Evolutionary conservation across 495 filamentous ascomycete species (phyloP).

Genomic region (Trichoderma asperelloides): DNA sequence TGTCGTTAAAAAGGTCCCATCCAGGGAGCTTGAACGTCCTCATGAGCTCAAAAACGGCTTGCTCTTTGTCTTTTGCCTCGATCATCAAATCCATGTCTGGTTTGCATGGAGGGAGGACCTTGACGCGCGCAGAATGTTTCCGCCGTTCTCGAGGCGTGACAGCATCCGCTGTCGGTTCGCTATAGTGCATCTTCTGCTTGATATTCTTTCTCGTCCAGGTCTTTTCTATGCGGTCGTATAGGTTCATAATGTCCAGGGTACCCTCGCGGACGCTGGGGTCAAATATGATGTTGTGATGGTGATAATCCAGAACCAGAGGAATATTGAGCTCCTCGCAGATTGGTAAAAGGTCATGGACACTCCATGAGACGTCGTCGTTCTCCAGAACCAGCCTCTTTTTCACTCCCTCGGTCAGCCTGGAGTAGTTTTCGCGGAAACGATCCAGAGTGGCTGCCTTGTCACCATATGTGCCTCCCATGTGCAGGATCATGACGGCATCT

Average conservation of each 20-base stretch:
- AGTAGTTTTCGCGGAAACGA: slow-evolving; percentile 75
- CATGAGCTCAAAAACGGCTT: slow-evolving; percentile 94
- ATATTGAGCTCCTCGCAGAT: slow-evolving; percentile 91
- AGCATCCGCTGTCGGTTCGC: slow-evolving; percentile 64
- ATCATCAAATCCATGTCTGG: slow-evolving; percentile 92
- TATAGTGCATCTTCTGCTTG: slow-evolving; percentile 95
- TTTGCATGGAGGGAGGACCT: slow-evolving; percentile 70
- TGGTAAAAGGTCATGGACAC: slow-evolving; percentile 83
- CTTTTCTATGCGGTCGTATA: slow-evolving; percentile 54
- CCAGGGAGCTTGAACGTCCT: slow-evolving; percentile 74
- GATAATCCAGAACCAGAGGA: slow-evolving; percentile 85
- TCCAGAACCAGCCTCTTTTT: slow-evolving; percentile 83
- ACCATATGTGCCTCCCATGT: slow-evolving; percentile 88
- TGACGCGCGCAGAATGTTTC: slow-evolving; percentile 74
- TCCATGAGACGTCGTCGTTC: slow-evolving; percentile 88
- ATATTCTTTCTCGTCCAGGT: slow-evolving; percentile 86
- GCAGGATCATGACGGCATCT: slow-evolving; percentile 90
- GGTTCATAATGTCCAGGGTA: slow-evolving; percentile 73
- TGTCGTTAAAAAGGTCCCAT: slow-evolving; percentile 63
- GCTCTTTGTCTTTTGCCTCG: slow-evolving; percentile 97
- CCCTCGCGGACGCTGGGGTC: slow-evolving; percentile 70
- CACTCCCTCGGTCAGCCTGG: slow-evolving; percentile 48
- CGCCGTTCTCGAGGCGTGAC: slow-evolving; percentile 67
- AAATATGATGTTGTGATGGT: slow-evolving; percentile 94
- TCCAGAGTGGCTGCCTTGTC: slow-evolving; percentile 77